Evolutionary conservation across 2,329 filamentous ascomycete species (phyloP), one percentile per base, ranked within the genome.

Genomic region (Stemphylium lycopersici): DNA sequence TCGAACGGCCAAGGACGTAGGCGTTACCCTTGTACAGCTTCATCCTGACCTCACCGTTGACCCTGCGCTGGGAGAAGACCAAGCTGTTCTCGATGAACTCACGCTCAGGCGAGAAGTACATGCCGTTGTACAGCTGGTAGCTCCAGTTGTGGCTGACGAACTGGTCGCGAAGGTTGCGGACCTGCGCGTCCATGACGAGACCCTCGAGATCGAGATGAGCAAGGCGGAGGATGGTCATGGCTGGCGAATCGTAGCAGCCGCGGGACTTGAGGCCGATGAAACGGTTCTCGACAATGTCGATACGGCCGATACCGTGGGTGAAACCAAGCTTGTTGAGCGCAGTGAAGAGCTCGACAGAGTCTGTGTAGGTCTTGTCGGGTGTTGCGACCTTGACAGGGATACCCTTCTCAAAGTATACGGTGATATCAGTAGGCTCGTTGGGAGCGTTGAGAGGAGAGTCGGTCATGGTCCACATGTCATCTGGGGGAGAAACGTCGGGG

Each of bases 231-330:
- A 76, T 72, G 26, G 72, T 76, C 69, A 76, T 75, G 65, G 71
- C 73, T 41, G 69, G 76, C 37, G 76, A 77, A 58, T 93, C 90
- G 80, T 93, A 93, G 71, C 90, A 93, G 67, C 90, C 90, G 68
- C 90, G 86, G 64, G 84, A 87, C 81, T 93, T 93, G 67, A 93
- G 82, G 60, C 90, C 90, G 70, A 90, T 89, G 80, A 89, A 90
- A 48, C 90, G 84, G 80, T 90, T 90, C 75, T 91, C 89, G 57
- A 93, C 90, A 71, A 93, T 93, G 76, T 93, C 90, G 63, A 93
- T 88, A 69, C 90, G 82, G 68, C 90, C 90, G 63, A 93, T 84
- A 73, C 90, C 90, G 78, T 91, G 81, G 61, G 80, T 83, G 73
- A 85, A 83, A 61, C 85, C 90, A 61, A 93, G 87, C 55, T 84